Percentiles rank a stretch among this genome's conserved stretches.
Evolutionary conservation across 495 filamentous ascomycete genomes (phyloP).

Genomic region (Daldinia caldariorum): DNA sequence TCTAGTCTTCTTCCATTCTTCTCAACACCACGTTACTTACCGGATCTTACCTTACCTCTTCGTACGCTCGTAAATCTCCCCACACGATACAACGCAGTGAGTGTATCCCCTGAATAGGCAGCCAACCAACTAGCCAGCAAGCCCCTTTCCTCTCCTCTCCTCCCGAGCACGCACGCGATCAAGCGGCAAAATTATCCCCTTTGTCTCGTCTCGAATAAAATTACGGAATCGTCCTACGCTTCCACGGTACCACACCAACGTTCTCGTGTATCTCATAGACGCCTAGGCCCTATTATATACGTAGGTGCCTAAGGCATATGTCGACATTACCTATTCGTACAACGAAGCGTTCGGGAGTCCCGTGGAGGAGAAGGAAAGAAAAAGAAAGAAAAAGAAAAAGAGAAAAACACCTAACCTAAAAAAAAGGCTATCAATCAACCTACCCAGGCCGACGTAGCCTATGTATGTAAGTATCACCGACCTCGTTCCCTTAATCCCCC

Average conservation of each 20-base stretch:
- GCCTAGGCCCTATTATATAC: neutral
- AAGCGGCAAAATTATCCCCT: neutral
- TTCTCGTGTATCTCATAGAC: neutral
- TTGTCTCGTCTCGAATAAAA: neutral
- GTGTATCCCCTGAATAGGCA: neutral
- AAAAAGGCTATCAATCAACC: neutral
- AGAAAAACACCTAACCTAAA: too few species aligned
- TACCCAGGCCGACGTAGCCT: neutral
- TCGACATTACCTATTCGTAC: neutral
- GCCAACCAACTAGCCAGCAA: neutral
- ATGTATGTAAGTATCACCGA: too few species aligned
- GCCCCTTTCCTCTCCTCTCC: neutral
- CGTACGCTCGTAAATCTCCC: neutral
- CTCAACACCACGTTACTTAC: neutral
- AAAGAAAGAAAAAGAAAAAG: too few species aligned
- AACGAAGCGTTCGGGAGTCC: neutral
- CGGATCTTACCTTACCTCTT: neutral
- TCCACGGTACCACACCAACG: neutral
- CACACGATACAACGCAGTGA: neutral
- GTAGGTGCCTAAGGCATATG: neutral
- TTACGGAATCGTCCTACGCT: neutral
- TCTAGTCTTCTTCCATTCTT: neutral
- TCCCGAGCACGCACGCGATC: neutral
- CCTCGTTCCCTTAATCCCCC: neutral
- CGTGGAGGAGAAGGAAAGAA: neutral